A percentile compares a stretch with the other conserved stretches of the same genome.
Conservation (phyloP, 2,329 filamentous ascomycete genomes). For the Paecilomyces fulvus region DNA sequence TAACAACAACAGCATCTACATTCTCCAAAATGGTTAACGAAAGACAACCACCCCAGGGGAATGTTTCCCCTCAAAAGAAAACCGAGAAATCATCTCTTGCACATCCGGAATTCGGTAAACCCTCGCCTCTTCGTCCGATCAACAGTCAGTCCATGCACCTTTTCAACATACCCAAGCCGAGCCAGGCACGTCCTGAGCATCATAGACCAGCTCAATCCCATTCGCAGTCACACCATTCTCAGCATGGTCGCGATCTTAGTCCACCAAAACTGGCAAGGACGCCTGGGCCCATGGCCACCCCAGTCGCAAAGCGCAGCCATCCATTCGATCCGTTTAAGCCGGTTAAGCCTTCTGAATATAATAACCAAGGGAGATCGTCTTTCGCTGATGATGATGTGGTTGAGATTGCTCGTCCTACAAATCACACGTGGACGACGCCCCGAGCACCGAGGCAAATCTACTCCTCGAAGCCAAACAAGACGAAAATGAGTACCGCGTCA, state of each 20-base stretch:
- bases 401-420: slow-evolving; percentile 42
- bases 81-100: slow-evolving; percentile 26
- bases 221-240: slow-evolving; percentile 10
- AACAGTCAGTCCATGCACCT: slow-evolving; percentile 39
- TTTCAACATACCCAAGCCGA: slow-evolving; percentile 46
- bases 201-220: slow-evolving; percentile 30
- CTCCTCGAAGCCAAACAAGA: slow-evolving; percentile 39
- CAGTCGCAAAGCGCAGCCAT: slow-evolving; percentile 11
- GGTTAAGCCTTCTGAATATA: slow-evolving; percentile 29
- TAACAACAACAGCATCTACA: neutral
- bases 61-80: slow-evolving; percentile 26
- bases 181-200: slow-evolving; percentile 43
- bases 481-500: slow-evolving; percentile 31
- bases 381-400: slow-evolving; percentile 26
- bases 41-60: slow-evolving; percentile 39
- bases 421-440: slow-evolving; percentile 40
- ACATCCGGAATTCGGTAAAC: slow-evolving; percentile 49
- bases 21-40: slow-evolving; percentile 40
- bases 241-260: slow-evolving; percentile 5
- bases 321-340: slow-evolving; percentile 34
- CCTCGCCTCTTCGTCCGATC: slow-evolving; percentile 44
- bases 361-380: slow-evolving; percentile 17
- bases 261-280: neutral
- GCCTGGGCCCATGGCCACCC: neutral
- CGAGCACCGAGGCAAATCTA: slow-evolving; percentile 46